These are phyloP conservation scores for Vachellia pachyceras DNA, from an alignment of 306 rosid genomes.

Conservation along the genomic window DNA sequence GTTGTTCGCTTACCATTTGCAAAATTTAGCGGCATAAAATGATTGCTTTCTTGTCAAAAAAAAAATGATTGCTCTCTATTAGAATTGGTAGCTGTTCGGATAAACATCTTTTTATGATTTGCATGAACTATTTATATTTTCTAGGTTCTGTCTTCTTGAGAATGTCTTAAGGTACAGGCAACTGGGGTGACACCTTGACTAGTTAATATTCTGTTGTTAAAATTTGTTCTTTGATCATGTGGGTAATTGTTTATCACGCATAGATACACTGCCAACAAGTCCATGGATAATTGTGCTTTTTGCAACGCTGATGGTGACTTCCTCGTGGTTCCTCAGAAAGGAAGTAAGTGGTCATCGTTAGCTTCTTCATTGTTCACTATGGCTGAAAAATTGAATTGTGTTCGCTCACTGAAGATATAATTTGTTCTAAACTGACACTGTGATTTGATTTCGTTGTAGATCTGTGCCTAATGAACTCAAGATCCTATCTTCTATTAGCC, in stretches of 20 bases:
- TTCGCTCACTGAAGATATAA: neutral
- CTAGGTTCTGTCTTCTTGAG: neutral
- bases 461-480: neutral
- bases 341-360: constrained; percentile 67
- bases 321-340: constrained; percentile 86
- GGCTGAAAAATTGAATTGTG: constrained; percentile 14
- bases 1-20: neutral
- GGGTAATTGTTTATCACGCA: constrained; percentile 26
- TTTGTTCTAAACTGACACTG: neutral
- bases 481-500: neutral
- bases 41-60: no score
- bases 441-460: constrained; percentile 1
- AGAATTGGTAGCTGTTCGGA: neutral
- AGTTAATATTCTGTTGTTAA: constrained; percentile 23
- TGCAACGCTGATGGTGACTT: constrained; percentile 98
- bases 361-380: constrained; percentile 35
- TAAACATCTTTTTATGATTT: neutral
- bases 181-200: neutral
- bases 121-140: neutral
- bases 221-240: constrained; percentile 6
- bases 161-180: neutral
- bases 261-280: constrained; percentile 90
- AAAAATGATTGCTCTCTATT: constrained; percentile 5
- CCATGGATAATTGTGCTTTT: constrained; percentile 87
- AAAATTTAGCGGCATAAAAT: no score